phyloP scores from a whole-genome alignment of 257 asterid species.

The Nicotiana attenuata region DNA sequence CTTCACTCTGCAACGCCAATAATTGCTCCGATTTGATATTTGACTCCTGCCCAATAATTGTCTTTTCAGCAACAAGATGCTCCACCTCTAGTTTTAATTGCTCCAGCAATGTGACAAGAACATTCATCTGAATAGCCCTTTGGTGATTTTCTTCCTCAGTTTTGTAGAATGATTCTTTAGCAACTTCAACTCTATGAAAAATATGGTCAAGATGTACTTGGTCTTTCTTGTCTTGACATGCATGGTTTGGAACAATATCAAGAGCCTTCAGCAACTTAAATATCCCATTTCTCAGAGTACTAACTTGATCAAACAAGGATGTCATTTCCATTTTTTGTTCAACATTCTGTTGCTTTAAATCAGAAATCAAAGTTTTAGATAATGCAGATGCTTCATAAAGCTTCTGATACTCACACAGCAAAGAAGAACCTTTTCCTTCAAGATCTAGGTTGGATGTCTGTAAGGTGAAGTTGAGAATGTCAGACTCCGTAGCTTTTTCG shows the following conservation, averaged over 20 bases:
- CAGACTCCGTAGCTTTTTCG: conserved; percentile 45
- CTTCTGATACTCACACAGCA: conserved; percentile 39
- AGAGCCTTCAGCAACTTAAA: conserved; percentile 48
- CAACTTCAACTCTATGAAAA: conserved; percentile 37
- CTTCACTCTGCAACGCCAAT: conserved; percentile 39
- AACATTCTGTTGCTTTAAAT: conserved; percentile 42
- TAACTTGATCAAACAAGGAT: conserved; percentile 49
- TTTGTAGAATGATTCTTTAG: conserved; percentile 35
- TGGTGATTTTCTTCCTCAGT: conserved; percentile 59
- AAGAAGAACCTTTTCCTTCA: conserved; percentile 41
- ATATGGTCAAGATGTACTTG: conserved; percentile 31
- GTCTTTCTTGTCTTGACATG: conserved; percentile 35
- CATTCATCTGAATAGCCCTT: conserved; percentile 42
- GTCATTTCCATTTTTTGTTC: conserved; percentile 45
- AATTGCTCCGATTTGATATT: conserved; percentile 36
- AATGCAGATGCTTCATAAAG: conserved; percentile 41
- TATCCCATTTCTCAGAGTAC: conserved; percentile 46
- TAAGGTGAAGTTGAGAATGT: conserved; percentile 58
- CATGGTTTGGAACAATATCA: conserved; percentile 35
- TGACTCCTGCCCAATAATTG: conserved; percentile 35
- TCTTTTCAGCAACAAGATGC: conserved; percentile 45
- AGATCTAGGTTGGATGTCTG: conserved; percentile 45
- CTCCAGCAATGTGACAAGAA: conserved; percentile 54
- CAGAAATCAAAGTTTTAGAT: conserved; percentile 38
- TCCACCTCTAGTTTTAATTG: conserved; percentile 40